phyloP scores from a whole-genome alignment of 257 asterid genomes.

The Nicotiana tabacum region DNA sequence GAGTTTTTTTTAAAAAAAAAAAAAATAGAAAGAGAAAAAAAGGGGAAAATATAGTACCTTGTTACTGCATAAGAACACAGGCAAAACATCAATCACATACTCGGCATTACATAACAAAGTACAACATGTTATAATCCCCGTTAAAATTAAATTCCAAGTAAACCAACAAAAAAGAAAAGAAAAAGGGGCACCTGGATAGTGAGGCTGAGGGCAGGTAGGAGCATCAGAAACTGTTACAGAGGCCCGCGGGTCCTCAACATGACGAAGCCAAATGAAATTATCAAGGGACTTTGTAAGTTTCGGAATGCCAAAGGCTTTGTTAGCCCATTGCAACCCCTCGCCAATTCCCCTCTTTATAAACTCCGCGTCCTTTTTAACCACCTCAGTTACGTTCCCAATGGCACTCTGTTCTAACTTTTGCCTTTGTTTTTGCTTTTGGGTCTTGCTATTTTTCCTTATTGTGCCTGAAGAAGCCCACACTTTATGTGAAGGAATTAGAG shows the following conservation, averaged over 20 bases:
- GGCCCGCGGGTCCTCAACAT: constrained; percentile 50
- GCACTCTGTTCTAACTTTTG: constrained; percentile 34
- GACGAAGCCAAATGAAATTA: constrained; percentile 79
- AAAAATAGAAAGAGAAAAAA: background rate
- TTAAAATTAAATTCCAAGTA: background rate
- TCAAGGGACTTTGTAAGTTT: constrained; percentile 55
- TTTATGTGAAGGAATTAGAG: background rate
- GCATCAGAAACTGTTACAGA: constrained; percentile 16
- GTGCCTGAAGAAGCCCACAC: constrained; percentile 10
- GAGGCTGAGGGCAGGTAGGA: constrained; percentile 82
- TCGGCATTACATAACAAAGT: background rate
- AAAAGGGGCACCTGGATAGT: constrained; percentile 49
- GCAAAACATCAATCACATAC: background rate
- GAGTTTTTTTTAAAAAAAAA: background rate
- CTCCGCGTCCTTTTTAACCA: constrained; percentile 52
- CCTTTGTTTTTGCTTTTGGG: constrained; percentile 35
- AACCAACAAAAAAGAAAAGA: background rate
- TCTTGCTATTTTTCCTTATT: constrained; percentile 21
- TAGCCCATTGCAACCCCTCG: constrained; percentile 71
- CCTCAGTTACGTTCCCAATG: constrained; percentile 45
- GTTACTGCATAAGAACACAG: background rate
- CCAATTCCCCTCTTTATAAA: constrained; percentile 47
- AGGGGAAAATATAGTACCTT: background rate
- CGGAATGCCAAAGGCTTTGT: constrained; percentile 48
- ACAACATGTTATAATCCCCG: background rate